These are phyloP conservation scores for Exutisphaerella laricina DNA, from an alignment of 2,329 filamentous ascomycete species.

Conservation along the genomic window DNA sequence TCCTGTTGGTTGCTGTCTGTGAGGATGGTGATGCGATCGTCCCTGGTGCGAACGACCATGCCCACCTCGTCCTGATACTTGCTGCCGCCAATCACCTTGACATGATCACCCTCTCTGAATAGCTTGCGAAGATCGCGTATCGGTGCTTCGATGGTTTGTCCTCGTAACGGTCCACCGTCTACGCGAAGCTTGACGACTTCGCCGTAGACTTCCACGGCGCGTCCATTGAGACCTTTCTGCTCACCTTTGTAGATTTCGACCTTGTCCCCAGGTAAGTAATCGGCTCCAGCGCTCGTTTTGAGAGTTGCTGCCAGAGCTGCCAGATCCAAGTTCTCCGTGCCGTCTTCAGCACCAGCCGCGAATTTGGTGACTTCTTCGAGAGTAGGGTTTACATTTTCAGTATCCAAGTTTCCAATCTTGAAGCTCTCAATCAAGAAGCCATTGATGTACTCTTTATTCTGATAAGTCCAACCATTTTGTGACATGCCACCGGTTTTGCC, in stretches of 20 bases:
- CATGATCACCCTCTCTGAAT: conserved; percentile 90
- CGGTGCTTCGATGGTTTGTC: conserved; percentile 85
- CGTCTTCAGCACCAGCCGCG: conserved; percentile 80
- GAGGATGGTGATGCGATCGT: conserved; percentile 86
- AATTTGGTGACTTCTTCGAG: conserved; percentile 96
- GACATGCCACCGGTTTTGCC: conserved; percentile 43
- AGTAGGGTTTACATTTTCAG: conserved; percentile 85
- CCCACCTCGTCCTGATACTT: conserved; percentile 92
- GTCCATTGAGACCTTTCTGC: conserved; percentile 84
- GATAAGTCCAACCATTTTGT: conserved; percentile 73
- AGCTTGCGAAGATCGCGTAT: conserved; percentile 87
- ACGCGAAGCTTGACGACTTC: conserved; percentile 90
- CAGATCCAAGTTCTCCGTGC: conserved; percentile 87
- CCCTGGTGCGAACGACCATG: conserved; percentile 89
- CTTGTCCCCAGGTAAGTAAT: conserved; percentile 88
- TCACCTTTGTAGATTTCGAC: conserved; percentile 95
- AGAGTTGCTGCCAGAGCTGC: conserved; percentile 84
- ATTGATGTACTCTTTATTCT: conserved; percentile 83
- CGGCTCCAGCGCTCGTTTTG: conserved; percentile 74
- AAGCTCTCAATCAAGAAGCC: conserved; percentile 93
- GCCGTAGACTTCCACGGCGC: conserved; percentile 75
- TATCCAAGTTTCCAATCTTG: conserved; percentile 78
- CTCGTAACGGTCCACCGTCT: conserved; percentile 71
- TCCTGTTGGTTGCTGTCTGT: conserved; percentile 90
- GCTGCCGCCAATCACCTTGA: conserved; percentile 96